Percentiles rank a stretch among this genome's conserved stretches.
These are phyloP conservation scores for Saxophila tyrrhenica DNA, from an alignment of 495 filamentous ascomycete genomes.

Conservation along the genomic window DNA sequence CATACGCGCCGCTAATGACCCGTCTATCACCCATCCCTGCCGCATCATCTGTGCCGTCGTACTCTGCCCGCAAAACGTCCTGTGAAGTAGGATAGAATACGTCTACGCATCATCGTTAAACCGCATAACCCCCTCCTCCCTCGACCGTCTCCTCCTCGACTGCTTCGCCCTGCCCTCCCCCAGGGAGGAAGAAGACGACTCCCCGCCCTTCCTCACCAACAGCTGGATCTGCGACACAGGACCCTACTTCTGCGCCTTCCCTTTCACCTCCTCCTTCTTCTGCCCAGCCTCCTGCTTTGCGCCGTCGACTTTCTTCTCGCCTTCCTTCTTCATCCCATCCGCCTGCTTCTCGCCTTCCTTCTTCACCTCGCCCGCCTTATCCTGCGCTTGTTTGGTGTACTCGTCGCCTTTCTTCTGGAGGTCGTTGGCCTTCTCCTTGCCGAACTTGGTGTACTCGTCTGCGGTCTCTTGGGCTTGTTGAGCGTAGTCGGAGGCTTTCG, in stretches of 20 bases:
- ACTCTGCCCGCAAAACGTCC: too few relatives aligned
- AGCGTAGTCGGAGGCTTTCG: conserved; percentile 40
- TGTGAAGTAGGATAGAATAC: too few relatives aligned
- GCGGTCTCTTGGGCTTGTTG: conserved; percentile 43
- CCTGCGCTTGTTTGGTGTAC: conserved; percentile 30
- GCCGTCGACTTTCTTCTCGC: not conserved
- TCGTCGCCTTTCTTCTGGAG: conserved; percentile 45
- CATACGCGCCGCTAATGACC: too few relatives aligned
- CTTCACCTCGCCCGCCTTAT: conserved; percentile 21
- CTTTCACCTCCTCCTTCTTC: conserved; percentile 1
- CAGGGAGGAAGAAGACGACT: too few relatives aligned
- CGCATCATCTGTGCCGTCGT: too few relatives aligned
- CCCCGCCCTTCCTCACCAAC: not conserved
- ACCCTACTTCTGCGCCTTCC: conserved; percentile 5
- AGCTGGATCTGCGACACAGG: not conserved
- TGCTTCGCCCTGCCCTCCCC: too few relatives aligned
- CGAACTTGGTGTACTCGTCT: conserved; percentile 4
- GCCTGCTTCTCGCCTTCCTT: conserved; percentile 18
- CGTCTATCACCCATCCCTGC: too few relatives aligned
- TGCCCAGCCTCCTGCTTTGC: conserved; percentile 10
- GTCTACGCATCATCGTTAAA: too few relatives aligned
- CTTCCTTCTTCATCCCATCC: conserved; percentile 1
- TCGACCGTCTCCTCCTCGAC: too few relatives aligned
- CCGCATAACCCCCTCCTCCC: too few relatives aligned
- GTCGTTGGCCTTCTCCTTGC: conserved; percentile 30